Evolutionary conservation across 768 basidiomycete species (phyloP), one percentile per base, ranked within the genome.

Genomic region (Coprinellus micaceus): DNA sequence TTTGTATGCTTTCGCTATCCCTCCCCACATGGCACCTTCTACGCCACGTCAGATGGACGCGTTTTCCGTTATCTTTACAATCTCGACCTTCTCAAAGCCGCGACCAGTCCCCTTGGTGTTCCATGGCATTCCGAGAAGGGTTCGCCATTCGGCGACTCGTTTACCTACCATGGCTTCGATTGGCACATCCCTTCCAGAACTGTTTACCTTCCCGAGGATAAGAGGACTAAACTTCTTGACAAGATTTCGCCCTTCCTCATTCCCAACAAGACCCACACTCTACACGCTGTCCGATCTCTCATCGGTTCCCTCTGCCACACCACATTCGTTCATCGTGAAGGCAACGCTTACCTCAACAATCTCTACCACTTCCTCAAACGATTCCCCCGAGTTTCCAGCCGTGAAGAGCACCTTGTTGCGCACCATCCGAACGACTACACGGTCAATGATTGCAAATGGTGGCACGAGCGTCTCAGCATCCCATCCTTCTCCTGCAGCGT

Each of bases 101-200:
- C 72, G 64, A 2, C 33, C 17, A 4, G 64, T 63, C 30, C 52
- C 0, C 57, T 75, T 0, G 72, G 73, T 0, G 71, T 70, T 69
- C 74, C 74, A 1, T 75, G 73, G 74, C 68, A 71, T 29, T 49
- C 29, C 0, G 62, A 64, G 0, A 74, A 76, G 53, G 66, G 62
- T 12, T 30, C 48, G 0, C 64, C 66, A 0, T 75, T 75, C 29
- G 41, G 60, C 2, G 2, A 54, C 3, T 12, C 33, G 0, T 74
- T 76, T 56, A 58, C 40, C 21, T 78, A 77, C 47, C 62, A 76
- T 1, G 72, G 77, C 2, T 76, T 77, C 55, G 2, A 59, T 0
- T 77, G 76, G 77, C 61, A 71, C 28, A 52, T 77, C 0, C 1
- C 6, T 0, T 6, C 22, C 0, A 70, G 70, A 29, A 66, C 63